Conservation (phyloP, 2,329 filamentous ascomycete genomes). For the Xylaria arbuscula region DNA sequence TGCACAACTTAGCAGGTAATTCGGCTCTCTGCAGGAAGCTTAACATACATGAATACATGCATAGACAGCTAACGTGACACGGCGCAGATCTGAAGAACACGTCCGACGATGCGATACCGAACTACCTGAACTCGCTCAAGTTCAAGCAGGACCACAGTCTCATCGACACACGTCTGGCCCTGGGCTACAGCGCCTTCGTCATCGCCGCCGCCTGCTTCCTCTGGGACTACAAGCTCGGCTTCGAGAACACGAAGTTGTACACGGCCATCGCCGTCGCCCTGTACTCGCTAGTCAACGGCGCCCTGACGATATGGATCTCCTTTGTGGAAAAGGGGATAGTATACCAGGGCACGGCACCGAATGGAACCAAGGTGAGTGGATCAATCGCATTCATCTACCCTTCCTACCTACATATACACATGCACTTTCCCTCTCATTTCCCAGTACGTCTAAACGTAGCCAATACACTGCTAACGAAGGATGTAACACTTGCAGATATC, state of each 20-base stretch:
- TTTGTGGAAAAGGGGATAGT: constrained; percentile 83
- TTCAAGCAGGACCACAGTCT: constrained; percentile 86
- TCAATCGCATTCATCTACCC: not conserved
- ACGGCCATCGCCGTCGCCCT: constrained; percentile 81
- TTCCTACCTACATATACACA: not conserved
- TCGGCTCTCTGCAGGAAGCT: constrained; percentile 17
- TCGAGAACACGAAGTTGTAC: constrained; percentile 84
- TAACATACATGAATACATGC: not conserved
- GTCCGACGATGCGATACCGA: constrained; percentile 91
- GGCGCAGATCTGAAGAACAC: constrained; percentile 91
- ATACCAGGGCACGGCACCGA: constrained; percentile 76
- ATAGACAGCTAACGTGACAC: constrained; percentile 32
- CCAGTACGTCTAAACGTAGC: not conserved
- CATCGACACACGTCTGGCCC: constrained; percentile 81
- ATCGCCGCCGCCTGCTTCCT: constrained; percentile 87
- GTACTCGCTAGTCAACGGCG: constrained; percentile 83
- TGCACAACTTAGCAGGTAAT: constrained; percentile 74
- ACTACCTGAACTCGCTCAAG: constrained; percentile 89
- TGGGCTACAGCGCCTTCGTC: constrained; percentile 85
- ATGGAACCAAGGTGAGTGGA: constrained; percentile 58
- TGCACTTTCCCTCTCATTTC: not conserved
- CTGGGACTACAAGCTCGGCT: constrained; percentile 92
- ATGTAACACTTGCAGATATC: constrained; percentile 66
- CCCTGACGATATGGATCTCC: constrained; percentile 85
- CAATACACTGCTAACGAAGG: not conserved